phyloP scores from a whole-genome alignment of 2,329 filamentous ascomycete genomes.

The Macrophomina pseudophaseolina region DNA sequence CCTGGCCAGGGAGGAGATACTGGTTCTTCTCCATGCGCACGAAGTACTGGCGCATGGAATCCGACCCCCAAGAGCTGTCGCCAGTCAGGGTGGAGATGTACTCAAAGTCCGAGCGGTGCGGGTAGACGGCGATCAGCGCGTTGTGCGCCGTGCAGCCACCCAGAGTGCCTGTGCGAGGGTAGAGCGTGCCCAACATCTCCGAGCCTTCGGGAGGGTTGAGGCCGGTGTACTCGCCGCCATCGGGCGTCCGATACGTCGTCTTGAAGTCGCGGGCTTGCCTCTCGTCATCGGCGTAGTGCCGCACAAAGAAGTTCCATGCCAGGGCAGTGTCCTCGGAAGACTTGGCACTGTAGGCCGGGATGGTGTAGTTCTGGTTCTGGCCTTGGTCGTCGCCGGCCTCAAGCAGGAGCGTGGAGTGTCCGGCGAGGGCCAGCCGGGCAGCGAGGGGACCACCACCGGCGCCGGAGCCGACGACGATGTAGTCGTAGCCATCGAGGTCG shows the following conservation, averaged over 20 bases:
- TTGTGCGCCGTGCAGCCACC: conserved; percentile 68
- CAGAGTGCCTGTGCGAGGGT: conserved; percentile 62
- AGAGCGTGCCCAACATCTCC: conserved; percentile 59
- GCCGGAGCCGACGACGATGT: conserved; percentile 66
- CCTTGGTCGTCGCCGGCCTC: conserved; percentile 66
- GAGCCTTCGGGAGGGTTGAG: conserved; percentile 59
- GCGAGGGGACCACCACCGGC: conserved; percentile 65
- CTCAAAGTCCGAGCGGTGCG: conserved; percentile 65
- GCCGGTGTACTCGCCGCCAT: conserved; percentile 60
- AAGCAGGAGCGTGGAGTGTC: conserved; percentile 63
- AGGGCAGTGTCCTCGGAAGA: conserved; percentile 63
- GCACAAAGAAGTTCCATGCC: conserved; percentile 67
- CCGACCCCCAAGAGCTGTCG: conserved; percentile 62
- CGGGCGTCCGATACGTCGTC: conserved; percentile 60
- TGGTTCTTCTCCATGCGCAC: conserved; percentile 59
- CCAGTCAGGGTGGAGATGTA: conserved; percentile 64
- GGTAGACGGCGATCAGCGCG: conserved; percentile 64
- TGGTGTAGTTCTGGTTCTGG: conserved; percentile 54
- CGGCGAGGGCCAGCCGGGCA: conserved; percentile 62
- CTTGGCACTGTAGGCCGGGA: conserved; percentile 60
- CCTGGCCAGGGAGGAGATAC: conserved; percentile 51
- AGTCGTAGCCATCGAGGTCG: conserved; percentile 56
- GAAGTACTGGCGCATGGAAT: conserved; percentile 65
- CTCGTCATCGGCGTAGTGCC: conserved; percentile 62
- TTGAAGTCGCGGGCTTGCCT: conserved; percentile 63